These are phyloP conservation scores for Phaeosphaeriaceae sp. DNA, from an alignment of 2,329 filamentous ascomycete species.

Conservation along the genomic window DNA sequence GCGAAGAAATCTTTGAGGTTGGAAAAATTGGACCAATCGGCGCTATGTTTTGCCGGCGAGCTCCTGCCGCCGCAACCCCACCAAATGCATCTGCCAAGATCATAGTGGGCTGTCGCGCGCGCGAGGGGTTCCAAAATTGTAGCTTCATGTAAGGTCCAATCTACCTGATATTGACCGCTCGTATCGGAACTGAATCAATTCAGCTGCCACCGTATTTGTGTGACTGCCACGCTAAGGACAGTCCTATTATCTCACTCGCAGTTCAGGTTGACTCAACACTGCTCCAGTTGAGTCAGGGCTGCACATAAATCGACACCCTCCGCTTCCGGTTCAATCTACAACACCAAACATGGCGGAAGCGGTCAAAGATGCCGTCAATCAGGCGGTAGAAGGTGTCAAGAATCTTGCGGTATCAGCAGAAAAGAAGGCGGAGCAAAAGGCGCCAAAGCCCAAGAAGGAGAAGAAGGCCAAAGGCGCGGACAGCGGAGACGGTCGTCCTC, in stretches of 20 bases:
- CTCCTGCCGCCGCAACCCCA: slow-evolving; percentile 27
- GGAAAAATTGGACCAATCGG: slow-evolving; percentile 34
- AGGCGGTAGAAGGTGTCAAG: slow-evolving; percentile 65
- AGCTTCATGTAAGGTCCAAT: slow-evolving; percentile 16
- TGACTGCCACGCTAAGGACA: neutral
- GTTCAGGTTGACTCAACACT: neutral
- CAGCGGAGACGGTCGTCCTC: slow-evolving; percentile 49
- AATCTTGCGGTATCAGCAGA: slow-evolving; percentile 60
- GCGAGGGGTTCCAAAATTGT: slow-evolving; percentile 33
- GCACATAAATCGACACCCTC: slow-evolving; percentile 18
- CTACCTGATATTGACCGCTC: slow-evolving; percentile 7
- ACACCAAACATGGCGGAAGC: slow-evolving; percentile 55
- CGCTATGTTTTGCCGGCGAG: slow-evolving; percentile 28
- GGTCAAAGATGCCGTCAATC: slow-evolving; percentile 57
- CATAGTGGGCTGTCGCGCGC: slow-evolving; percentile 32
- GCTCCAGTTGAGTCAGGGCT: neutral
- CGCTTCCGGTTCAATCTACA: slow-evolving; percentile 25
- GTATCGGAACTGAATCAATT: slow-evolving; percentile 9
- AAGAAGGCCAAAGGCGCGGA: slow-evolving; percentile 56
- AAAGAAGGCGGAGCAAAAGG: slow-evolving; percentile 42
- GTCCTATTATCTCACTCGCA: neutral
- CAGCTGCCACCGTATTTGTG: slow-evolving; percentile 2
- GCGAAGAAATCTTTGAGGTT: slow-evolving; percentile 36
- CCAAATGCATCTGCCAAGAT: slow-evolving; percentile 29
- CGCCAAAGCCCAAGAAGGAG: slow-evolving; percentile 47